Conservation (phyloP, 805 yeast species). For the Candida boidinii region DNA sequence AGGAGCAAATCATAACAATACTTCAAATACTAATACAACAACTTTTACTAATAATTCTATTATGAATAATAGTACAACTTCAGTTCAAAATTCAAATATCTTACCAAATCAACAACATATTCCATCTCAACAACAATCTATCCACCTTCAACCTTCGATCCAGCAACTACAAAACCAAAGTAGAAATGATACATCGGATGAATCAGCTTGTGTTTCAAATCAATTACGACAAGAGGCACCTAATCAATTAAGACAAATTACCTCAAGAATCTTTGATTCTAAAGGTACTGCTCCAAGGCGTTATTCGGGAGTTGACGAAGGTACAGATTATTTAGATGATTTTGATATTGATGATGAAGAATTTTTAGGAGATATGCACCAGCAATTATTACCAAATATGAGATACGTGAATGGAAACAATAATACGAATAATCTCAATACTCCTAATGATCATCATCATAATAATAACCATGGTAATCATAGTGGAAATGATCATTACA, state of each 20-base stretch:
- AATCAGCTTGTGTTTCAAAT: no score
- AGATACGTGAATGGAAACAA: no score
- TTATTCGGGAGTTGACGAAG: constrained; percentile 45
- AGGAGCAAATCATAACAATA: no score
- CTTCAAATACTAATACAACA: no score
- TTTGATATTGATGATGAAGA: constrained; percentile 37
- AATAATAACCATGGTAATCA: neutral
- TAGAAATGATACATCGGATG: no score
- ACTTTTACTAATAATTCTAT: no score
- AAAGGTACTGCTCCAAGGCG: constrained; percentile 67
- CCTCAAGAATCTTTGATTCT: constrained; percentile 65
- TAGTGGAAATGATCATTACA: neutral
- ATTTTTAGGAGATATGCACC: neutral
- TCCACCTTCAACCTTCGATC: constrained; percentile 4
- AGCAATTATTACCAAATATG: no score
- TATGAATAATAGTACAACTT: no score
- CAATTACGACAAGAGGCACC: constrained; percentile 1
- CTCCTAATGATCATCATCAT: neutral
- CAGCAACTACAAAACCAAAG: neutral
- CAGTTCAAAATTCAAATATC: no score
- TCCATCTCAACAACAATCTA: no score
- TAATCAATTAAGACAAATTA: constrained; percentile 38
- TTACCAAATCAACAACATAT: constrained; percentile 2
- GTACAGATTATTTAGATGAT: constrained; percentile 36
- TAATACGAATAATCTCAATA: neutral